phyloP scores from a whole-genome alignment of 495 filamentous ascomycete genomes.

The Penicillium pulvis region DNA sequence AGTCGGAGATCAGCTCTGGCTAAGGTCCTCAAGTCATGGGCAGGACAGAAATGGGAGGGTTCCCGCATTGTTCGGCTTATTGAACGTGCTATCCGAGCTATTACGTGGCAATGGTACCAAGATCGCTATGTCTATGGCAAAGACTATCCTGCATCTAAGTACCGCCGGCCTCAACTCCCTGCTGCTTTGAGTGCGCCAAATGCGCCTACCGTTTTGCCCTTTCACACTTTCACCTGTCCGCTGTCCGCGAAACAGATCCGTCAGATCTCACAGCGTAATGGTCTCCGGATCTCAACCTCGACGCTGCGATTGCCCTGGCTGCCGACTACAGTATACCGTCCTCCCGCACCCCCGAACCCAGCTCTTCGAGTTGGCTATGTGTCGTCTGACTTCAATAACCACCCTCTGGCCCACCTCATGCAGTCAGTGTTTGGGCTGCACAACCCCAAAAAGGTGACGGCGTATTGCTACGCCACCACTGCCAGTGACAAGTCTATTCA shows the following conservation, averaged over 20 bases:
- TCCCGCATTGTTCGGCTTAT: constrained; percentile 82
- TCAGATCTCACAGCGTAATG: constrained; percentile 94
- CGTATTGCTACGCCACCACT: constrained; percentile 97
- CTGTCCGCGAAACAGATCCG: constrained; percentile 92
- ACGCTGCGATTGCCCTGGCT: constrained; percentile 87
- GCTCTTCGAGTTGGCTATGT: constrained; percentile 92
- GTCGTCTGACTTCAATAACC: constrained; percentile 99
- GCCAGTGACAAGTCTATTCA: constrained; percentile 88
- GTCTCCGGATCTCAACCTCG: constrained; percentile 86
- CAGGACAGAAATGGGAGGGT: constrained; percentile 81
- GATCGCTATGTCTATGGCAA: constrained; percentile 71
- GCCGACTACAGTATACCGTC: constrained; percentile 75
- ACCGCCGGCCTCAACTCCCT: constrained; percentile 77
- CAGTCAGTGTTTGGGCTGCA: constrained; percentile 98
- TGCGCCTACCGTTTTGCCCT: constrained; percentile 95
- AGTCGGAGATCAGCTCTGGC: constrained; percentile 39
- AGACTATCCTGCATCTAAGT: constrained; percentile 59
- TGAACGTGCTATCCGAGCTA: constrained; percentile 76
- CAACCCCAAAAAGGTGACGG: constrained; percentile 68
- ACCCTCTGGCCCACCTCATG: constrained; percentile 96
- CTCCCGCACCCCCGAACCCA: constrained; percentile 79
- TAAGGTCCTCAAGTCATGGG: constrained; percentile 65
- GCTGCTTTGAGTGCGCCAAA: constrained; percentile 75
- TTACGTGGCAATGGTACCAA: constrained; percentile 86
- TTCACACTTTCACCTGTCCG: constrained; percentile 97